These are phyloP conservation scores for Yarrowia phangngaensis DNA, from an alignment of 805 yeast species.

Conservation along the genomic window DNA sequence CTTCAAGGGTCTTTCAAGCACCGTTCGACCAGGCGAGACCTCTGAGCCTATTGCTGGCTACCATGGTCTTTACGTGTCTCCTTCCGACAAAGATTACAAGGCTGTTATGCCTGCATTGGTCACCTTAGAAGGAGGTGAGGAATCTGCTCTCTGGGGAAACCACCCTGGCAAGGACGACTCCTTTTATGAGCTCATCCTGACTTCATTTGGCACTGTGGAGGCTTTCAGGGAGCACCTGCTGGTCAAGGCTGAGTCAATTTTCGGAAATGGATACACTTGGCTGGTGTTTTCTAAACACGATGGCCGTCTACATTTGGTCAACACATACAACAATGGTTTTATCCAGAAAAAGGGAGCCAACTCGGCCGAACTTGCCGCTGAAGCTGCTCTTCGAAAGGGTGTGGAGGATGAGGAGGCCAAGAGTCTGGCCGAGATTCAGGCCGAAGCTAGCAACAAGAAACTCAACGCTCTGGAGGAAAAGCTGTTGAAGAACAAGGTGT, in stretches of 20 bases:
- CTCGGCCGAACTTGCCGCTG: conserved; percentile 27
- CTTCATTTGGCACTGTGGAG: conserved; percentile 69
- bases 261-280: conserved; percentile 96
- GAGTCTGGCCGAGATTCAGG: conserved; percentile 38
- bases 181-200: conserved; percentile 28
- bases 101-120: conserved; percentile 11
- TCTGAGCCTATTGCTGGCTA: conserved; percentile 30
- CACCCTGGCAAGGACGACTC: conserved; percentile 27
- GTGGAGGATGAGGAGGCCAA: conserved; percentile 50
- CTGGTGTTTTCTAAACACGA: conserved; percentile 45
- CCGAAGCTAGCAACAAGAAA: conserved; percentile 1
- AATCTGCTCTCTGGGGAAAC: conserved; percentile 8
- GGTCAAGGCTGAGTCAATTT: conserved; percentile 66
- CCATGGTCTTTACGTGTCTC: conserved; percentile 29
- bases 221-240: conserved; percentile 75
- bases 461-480: conserved; percentile 34
- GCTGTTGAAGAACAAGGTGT: conserved; percentile 12
- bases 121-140: conserved; percentile 1
- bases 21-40: conserved; percentile 34
- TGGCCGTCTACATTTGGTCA: conserved; percentile 56
- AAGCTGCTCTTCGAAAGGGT: conserved; percentile 12
- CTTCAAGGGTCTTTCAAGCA: conserved; percentile 40
- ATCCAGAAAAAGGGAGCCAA: conserved; percentile 33
- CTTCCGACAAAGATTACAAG: conserved; percentile 42
- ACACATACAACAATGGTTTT: conserved; percentile 90